Evolutionary conservation across 1,284 basidiomycete genomes (phyloP), one percentile per base, ranked within the genome.

Genomic region (Leccinum angustisporum): DNA sequence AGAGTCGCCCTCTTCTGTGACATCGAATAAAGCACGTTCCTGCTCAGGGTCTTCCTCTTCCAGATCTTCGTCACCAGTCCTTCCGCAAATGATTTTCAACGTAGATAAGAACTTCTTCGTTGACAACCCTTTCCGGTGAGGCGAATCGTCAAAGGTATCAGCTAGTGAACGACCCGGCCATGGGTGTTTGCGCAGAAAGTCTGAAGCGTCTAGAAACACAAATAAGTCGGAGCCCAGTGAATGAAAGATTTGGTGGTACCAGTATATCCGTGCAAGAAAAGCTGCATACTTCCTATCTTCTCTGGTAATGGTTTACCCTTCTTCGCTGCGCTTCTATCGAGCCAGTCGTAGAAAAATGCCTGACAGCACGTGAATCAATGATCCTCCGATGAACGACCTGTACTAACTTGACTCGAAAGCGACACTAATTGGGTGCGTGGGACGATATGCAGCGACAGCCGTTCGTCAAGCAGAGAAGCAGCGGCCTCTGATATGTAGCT

Each of bases 271-370:
- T 91, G 84, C 68, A 96, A 78, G 75, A 97, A 97, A 60, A 86
- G 86, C 71, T 97, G 94, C 83, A 95, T 90, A 68, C 91, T 94
- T 1, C 95, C 95, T 50, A 95, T 88, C 78, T 96, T 95, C 60
- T 90, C 90, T 25, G 91, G 92, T 18, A 95, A 75, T 3, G 82
- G 81, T 67, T 92, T 92, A 14, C 89, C 89, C 69, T 94, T 92
- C 78, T 92, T 92, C 10, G 83, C 83, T 1, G 84, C 88, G 71
- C 79, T 90, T 65, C 90, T 78, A 68, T 95, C 93, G 48, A 94
- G 78, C 91, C 92, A 95, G 72, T 93, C 91, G 68, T 95, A 95
- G 75, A 91, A 95, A 76, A 95, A 95, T 5, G 91, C 89, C 85
- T 93, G 66, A 59, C 14, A 14, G 14, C 21, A 48, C 34, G 33